A percentile compares a stretch with the other conserved stretches of the same genome.
Conservation (phyloP, 2,329 filamentous ascomycete genomes). For the Penicillium sp. region DNA sequence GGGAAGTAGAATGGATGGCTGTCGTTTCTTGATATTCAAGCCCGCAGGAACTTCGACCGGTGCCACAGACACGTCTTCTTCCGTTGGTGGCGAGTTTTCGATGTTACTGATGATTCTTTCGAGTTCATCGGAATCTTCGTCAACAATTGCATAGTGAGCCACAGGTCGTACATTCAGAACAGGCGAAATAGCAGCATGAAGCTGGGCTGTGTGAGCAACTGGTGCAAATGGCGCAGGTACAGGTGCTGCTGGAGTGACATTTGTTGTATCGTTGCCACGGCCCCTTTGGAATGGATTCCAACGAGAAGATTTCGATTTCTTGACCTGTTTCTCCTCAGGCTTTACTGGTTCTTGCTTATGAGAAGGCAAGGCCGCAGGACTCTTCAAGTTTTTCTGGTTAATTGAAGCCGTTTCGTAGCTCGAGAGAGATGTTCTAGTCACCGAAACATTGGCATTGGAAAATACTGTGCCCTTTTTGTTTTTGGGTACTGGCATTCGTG, state of each 20-base stretch:
- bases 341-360: slow-evolving; percentile 25
- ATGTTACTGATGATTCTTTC: slow-evolving; percentile 44
- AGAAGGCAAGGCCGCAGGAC: slow-evolving; percentile 5
- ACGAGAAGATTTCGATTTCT: slow-evolving; percentile 36
- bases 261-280: slow-evolving; percentile 31
- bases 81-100: slow-evolving; percentile 46
- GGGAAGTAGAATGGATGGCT: slow-evolving; percentile 46
- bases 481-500: slow-evolving; percentile 31
- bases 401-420: slow-evolving; percentile 21
- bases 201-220: slow-evolving; percentile 30
- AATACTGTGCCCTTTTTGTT: slow-evolving; percentile 18
- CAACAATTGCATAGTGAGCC: slow-evolving; percentile 63
- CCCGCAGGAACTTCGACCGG: slow-evolving; percentile 32
- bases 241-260: slow-evolving; percentile 25
- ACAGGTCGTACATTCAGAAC: slow-evolving; percentile 49
- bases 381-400: slow-evolving; percentile 11
- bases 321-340: slow-evolving; percentile 41
- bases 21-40: slow-evolving; percentile 38
- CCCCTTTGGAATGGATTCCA: slow-evolving; percentile 65
- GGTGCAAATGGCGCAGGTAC: slow-evolving; percentile 2
- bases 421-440: slow-evolving; percentile 27
- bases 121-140: slow-evolving; percentile 47
- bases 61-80: slow-evolving; percentile 32
- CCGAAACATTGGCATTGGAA: slow-evolving; percentile 28
- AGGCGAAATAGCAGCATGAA: slow-evolving; percentile 46